Evolutionary conservation across 257 asterid species (phyloP).

Genomic region (Gentiana dahurica): DNA sequence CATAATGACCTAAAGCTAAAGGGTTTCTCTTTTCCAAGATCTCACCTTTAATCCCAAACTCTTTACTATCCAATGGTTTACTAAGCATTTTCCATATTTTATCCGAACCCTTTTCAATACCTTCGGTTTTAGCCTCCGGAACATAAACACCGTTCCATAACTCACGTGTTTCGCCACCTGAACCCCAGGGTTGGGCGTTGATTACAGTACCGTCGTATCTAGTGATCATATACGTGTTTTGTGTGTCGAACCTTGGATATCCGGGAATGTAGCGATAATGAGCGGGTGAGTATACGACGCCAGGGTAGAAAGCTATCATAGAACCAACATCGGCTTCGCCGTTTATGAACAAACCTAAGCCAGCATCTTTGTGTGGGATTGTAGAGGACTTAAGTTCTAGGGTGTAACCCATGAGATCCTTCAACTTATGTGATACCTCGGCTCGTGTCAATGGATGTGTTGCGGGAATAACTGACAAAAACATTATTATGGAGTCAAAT

Average conservation of each 20-base stretch:
- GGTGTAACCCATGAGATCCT: constrained; percentile 63
- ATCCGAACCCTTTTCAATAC: constrained; percentile 44
- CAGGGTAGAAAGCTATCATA: constrained; percentile 82
- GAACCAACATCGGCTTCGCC: constrained; percentile 84
- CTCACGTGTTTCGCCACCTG: constrained; percentile 72
- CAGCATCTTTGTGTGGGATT: constrained; percentile 77
- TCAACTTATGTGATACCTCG: constrained; percentile 60
- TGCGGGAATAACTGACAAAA: constrained; percentile 32
- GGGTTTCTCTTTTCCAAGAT: constrained; percentile 80
- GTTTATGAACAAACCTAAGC: constrained; percentile 63
- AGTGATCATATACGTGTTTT: constrained; percentile 73
- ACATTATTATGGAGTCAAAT: constrained; percentile 15
- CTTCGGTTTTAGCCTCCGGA: constrained; percentile 15
- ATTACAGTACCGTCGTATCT: constrained; percentile 83
- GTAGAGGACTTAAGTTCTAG: constrained; percentile 67
- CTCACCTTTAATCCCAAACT: constrained; percentile 29
- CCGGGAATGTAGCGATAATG: constrained; percentile 75
- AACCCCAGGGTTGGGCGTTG: constrained; percentile 93
- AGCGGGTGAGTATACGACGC: constrained; percentile 74
- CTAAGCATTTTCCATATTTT: constrained; percentile 70
- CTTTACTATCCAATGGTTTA: constrained; percentile 53
- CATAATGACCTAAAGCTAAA: constrained; percentile 77
- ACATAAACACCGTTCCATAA: constrained; percentile 42
- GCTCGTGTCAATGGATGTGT: constrained; percentile 41
- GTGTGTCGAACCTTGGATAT: constrained; percentile 72